Evolutionary conservation across 2,329 filamentous ascomycete genomes (phyloP), one percentile per base, ranked within the genome.

Genomic region (Neospermospora avenae): DNA sequence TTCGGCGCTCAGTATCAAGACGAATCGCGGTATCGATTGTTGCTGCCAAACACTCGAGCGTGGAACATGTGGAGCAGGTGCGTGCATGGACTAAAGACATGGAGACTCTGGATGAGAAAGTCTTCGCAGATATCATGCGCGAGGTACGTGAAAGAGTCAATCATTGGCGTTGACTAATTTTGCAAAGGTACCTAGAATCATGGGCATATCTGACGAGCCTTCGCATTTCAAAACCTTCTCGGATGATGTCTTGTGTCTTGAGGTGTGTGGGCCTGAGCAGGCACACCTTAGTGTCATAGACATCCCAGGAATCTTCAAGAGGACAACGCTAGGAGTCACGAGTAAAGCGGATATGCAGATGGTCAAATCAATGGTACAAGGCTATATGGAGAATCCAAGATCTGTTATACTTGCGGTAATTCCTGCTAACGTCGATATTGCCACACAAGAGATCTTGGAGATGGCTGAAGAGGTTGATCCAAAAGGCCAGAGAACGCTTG

Each of bases 281-380:
- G 28, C 28, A 10, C 28, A 31, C 28, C 28, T 31, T 10, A 31
- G 11, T 0, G 75, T 86, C 34, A 81, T 87, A 6, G 83, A 86
- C 67, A 73, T 86, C 1, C 83, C 83, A 0, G 83, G 83, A 1
- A 71, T 87, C 3, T 81, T 84, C 56, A 74, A 78, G n/a, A 75
- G 54, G 4, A 61, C 63, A 5, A 65, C 62, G 16, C 55, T 65
- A 11, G 65, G 65, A 11, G 63, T 63, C 22, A 68, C 77, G 13
- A 55, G 16, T 0, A 71, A 72, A 3, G 68, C 68, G 69, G 28
- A 31, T 31, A 31, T 31, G 28, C 28, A 25, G 18, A 7, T 42
- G 10, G 35, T 55, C 24, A 42, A 42, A 24, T 11, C 4, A 10
- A 55, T 55, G 6, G 24, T 42, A 10, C 8, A 55, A 13, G 4